Percentiles rank a stretch among this genome's conserved stretches.
phyloP scores from a whole-genome alignment of 2,329 filamentous ascomycete species.

The Exophiala spinifera region DNA sequence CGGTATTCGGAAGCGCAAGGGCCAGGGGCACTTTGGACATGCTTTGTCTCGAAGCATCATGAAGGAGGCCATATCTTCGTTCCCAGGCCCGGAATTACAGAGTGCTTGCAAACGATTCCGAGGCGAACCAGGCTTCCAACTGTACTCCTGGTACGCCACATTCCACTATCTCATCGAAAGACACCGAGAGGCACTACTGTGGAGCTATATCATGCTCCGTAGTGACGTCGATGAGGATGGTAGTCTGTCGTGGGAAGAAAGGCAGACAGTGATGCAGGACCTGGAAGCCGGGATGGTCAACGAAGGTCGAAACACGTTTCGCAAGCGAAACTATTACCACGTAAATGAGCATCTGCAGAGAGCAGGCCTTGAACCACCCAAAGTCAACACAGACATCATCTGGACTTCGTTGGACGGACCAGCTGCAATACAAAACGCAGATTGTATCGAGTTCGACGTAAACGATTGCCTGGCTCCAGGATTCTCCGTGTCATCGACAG shows the following conservation, averaged over 20 bases:
- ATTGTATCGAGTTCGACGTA: constrained; percentile 22
- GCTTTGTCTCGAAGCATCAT: constrained; percentile 21
- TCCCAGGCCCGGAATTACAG: constrained; percentile 20
- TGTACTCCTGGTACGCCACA: constrained; percentile 24
- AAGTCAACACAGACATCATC: constrained; percentile 20
- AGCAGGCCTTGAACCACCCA: constrained; percentile 18
- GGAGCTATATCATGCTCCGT: constrained; percentile 24
- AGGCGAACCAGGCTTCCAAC: constrained; percentile 22
- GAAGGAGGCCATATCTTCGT: constrained; percentile 22
- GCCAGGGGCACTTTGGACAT: constrained; percentile 23
- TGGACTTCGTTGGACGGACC: constrained; percentile 25
- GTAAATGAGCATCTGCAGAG: constrained; percentile 16
- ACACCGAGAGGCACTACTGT: constrained; percentile 20
- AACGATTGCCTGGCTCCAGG: constrained; percentile 21
- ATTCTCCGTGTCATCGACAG: constrained; percentile 17
- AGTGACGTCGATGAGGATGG: constrained; percentile 20
- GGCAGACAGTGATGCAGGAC: constrained; percentile 16
- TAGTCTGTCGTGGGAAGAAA: constrained; percentile 20
- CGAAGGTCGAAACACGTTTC: constrained; percentile 15
- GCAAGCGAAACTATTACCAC: constrained; percentile 22
- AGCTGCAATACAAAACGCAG: constrained; percentile 13
- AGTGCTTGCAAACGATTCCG: constrained; percentile 23
- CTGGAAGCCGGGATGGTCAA: constrained; percentile 16
- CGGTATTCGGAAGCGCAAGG: constrained; percentile 22
- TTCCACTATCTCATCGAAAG: constrained; percentile 25